phyloP scores from a whole-genome alignment of 73 alveolate species.

The Paramecium tetraurelia region DNA sequence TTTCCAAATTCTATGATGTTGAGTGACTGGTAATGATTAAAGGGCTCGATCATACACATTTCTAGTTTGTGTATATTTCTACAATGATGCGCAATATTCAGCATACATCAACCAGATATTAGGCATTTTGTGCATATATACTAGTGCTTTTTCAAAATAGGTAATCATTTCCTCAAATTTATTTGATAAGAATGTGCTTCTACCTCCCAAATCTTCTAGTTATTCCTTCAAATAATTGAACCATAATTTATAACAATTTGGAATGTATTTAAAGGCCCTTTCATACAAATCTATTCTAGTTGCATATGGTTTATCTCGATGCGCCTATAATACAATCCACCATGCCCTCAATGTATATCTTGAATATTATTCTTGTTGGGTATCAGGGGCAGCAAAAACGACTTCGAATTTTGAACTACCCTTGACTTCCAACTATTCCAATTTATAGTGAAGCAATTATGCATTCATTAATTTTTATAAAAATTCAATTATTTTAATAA shows the following conservation, averaged over 20 bases:
- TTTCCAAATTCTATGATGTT: slow-evolving; percentile 93
- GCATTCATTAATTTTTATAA: slow-evolving; percentile 6
- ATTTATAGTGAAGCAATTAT: slow-evolving; percentile 30
- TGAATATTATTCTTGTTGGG: background rate
- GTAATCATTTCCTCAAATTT: slow-evolving; percentile 11
- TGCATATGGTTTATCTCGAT: slow-evolving; percentile 30
- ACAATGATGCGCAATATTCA: slow-evolving; percentile 76
- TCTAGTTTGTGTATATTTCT: slow-evolving; percentile 82
- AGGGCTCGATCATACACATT: slow-evolving; percentile 86
- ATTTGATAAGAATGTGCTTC: slow-evolving; percentile 44
- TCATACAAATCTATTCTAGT: slow-evolving; percentile 85
- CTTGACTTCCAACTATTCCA: slow-evolving; percentile 10
- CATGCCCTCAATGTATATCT: slow-evolving; percentile 29
- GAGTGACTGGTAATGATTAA: slow-evolving; percentile 84
- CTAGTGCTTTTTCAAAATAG: slow-evolving; percentile 85
- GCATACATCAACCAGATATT: slow-evolving; percentile 92
- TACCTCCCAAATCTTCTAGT: slow-evolving; percentile 73
- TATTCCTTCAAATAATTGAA: slow-evolving; percentile 88
- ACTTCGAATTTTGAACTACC: slow-evolving; percentile 17
- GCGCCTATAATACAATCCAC: slow-evolving; percentile 45
- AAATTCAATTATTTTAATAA: background rate
- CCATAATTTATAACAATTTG: slow-evolving; percentile 95
- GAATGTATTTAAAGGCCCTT: slow-evolving; percentile 85
- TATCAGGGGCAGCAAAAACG: slow-evolving; percentile 47
- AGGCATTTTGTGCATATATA: slow-evolving; percentile 92